phyloP scores from a whole-genome alignment of 2,329 filamentous ascomycete genomes.

The Cladosporium sp. region DNA sequence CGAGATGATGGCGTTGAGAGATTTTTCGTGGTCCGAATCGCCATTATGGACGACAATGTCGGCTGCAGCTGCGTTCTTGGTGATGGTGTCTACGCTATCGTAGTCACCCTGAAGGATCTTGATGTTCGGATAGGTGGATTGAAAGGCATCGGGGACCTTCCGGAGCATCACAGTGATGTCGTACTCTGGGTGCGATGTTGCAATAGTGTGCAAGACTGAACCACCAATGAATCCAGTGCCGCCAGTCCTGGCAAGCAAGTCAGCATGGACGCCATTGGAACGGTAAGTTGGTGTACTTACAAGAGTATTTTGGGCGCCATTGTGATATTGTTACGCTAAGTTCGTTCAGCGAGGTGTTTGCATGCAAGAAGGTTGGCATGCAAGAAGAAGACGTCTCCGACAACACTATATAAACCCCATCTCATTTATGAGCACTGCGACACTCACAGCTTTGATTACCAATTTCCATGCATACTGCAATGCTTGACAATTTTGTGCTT shows the following conservation, averaged over 20 bases:
- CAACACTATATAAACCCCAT: background rate
- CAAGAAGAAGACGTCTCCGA: no score
- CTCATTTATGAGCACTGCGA: background rate
- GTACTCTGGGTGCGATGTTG: conserved; percentile 50
- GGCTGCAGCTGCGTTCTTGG: conserved; percentile 47
- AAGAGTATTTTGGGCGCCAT: conserved; percentile 11
- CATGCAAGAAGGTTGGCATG: background rate
- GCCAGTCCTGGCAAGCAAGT: conserved; percentile 45
- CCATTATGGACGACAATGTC: conserved; percentile 49
- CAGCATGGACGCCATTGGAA: background rate
- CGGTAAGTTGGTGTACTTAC: background rate
- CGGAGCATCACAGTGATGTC: conserved; percentile 47
- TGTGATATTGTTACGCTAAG: background rate
- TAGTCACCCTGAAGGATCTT: conserved; percentile 46
- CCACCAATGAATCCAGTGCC: conserved; percentile 57
- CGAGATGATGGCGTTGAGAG: conserved; percentile 48
- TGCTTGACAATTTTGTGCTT: background rate
- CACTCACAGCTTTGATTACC: background rate
- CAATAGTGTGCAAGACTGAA: conserved; percentile 50
- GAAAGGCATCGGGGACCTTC: conserved; percentile 44
- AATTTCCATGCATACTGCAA: background rate
- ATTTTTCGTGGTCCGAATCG: conserved; percentile 44
- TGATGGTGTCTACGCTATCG: conserved; percentile 42
- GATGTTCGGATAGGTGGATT: conserved; percentile 28
- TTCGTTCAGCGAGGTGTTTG: background rate